Percentiles rank a stretch among this genome's conserved stretches.
phyloP scores from a whole-genome alignment of 768 basidiomycete species.

The Heimioporus sp. region DNA sequence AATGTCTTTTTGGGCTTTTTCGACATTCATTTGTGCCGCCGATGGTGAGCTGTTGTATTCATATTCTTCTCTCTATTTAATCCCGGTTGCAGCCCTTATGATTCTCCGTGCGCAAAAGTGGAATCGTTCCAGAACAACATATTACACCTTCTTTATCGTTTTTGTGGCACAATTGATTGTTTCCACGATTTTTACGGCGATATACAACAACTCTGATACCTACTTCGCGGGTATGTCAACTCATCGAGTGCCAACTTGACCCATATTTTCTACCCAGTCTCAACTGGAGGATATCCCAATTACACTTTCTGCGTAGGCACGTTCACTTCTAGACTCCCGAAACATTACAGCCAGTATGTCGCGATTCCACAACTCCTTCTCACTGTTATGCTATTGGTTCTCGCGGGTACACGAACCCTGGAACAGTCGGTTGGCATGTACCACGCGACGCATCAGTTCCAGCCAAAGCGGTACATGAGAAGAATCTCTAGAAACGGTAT shows the following conservation, averaged over 20 bases:
- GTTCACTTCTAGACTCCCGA: background rate
- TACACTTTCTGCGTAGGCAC: background rate
- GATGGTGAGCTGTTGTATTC: constrained; percentile 5
- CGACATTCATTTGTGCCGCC: constrained; percentile 4
- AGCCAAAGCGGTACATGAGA: constrained; percentile 1
- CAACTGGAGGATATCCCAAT: background rate
- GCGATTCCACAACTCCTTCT: constrained; percentile 1
- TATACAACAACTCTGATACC: background rate
- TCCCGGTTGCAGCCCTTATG: constrained; percentile 13
- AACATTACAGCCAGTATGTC: background rate
- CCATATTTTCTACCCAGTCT: background rate
- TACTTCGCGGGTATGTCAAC: constrained; percentile 1
- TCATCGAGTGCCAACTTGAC: background rate
- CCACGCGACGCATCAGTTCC: constrained; percentile 3
- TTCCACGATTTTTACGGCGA: background rate
- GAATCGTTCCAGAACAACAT: constrained; percentile 3
- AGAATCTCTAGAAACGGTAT: constrained; percentile 9
- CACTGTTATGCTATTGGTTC: background rate
- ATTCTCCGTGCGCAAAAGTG: constrained; percentile 17
- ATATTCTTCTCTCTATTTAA: background rate
- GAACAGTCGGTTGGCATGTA: constrained; percentile 3
- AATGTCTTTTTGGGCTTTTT: background rate
- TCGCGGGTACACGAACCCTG: background rate
- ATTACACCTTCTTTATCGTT: constrained; percentile 1
- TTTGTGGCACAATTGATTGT: background rate